Evolutionary conservation across 768 basidiomycete species (phyloP), one percentile per base, ranked within the genome.

Genomic region (Glaciozyma antarctica): DNA sequence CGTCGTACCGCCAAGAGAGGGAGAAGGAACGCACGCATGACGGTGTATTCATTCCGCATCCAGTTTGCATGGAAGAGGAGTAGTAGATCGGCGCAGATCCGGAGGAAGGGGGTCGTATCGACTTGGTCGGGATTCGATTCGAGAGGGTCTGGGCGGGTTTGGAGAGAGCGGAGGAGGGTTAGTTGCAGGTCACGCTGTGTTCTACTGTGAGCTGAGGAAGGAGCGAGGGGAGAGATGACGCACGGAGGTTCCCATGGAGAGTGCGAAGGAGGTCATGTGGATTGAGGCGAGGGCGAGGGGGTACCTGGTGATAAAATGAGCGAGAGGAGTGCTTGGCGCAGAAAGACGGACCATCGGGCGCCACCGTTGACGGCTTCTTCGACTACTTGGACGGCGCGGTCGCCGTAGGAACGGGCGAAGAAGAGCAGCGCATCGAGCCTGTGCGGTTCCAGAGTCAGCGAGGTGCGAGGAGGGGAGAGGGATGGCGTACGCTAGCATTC

Each of bases 51-150:
- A 1, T 51, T 49, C 12, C 58, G 61, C 15, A 45, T 43, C 69
- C 69, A 70, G 32, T 67, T 63, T 17, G 63, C 57, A 45, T 70
- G 69, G 44, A 70, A 70, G 30, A 70, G 65, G 6, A 64, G 57
- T 1, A 70, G 43, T 3, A 70, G 45, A 7, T 67, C 63, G 24
- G 63, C 26, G 0, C 65, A 17, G 28, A 70, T 28, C 2, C 53
- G 56, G 15, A 70, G 47, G 47, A 70, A 58, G 0, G 62, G 61
- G 3, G 53, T 48, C 24, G 58, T 45, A 55, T 68, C 56, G 10
- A 53, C 2, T 32, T 24, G 32, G 9, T 15, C 22, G 13, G 13
- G 21, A 5, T 52, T 2, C 4, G 47, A 7, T 2, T 12, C 10
- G 38, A 41, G 38, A 15, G 16, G 24, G 7, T 44, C 13, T 2